phyloP scores from a whole-genome alignment of 148 eudicot genomes.

The Diospyros kaki region DNA sequence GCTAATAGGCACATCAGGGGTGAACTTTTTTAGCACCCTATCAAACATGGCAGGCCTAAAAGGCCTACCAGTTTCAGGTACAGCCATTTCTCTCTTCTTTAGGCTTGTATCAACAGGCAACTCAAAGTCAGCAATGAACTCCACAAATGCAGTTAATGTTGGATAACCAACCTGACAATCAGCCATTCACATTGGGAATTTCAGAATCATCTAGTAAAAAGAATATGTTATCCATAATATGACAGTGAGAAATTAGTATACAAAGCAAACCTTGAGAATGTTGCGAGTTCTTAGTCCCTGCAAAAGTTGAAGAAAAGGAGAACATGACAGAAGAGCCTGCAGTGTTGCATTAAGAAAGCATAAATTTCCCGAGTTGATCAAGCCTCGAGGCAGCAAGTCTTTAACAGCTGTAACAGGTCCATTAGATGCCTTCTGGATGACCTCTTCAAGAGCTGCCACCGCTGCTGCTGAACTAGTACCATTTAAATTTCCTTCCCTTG shows the following conservation, averaged over 20 bases:
- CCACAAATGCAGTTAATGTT: constrained; percentile 68
- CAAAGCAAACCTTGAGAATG: constrained; percentile 55
- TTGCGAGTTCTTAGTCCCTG: constrained; percentile 59
- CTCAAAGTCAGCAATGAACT: constrained; percentile 65
- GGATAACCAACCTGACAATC: constrained; percentile 60
- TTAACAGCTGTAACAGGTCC: constrained; percentile 28
- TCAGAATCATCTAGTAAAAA: neutral
- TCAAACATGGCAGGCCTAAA: constrained; percentile 83
- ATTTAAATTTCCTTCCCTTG: constrained; percentile 24
- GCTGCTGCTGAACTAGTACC: constrained; percentile 25
- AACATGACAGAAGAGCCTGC: constrained; percentile 87
- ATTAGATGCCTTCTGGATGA: constrained; percentile 28
- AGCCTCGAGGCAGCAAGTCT: constrained; percentile 75
- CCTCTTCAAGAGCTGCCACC: constrained; percentile 24
- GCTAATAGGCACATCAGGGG: constrained; percentile 78
- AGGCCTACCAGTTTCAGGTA: constrained; percentile 69
- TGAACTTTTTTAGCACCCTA: constrained; percentile 66
- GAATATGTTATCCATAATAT: neutral
- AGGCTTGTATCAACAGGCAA: constrained; percentile 41
- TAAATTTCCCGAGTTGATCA: constrained; percentile 83
- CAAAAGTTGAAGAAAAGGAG: constrained; percentile 84
- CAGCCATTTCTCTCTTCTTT: constrained; percentile 45
- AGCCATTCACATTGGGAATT: neutral
- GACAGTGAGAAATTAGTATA: neutral
- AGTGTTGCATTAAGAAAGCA: constrained; percentile 93